Percentiles rank a stretch among this genome's conserved stretches.
Evolutionary conservation across 2,329 filamentous ascomycete species (phyloP).

Genomic region (Colletotrichum chlorophyti): DNA sequence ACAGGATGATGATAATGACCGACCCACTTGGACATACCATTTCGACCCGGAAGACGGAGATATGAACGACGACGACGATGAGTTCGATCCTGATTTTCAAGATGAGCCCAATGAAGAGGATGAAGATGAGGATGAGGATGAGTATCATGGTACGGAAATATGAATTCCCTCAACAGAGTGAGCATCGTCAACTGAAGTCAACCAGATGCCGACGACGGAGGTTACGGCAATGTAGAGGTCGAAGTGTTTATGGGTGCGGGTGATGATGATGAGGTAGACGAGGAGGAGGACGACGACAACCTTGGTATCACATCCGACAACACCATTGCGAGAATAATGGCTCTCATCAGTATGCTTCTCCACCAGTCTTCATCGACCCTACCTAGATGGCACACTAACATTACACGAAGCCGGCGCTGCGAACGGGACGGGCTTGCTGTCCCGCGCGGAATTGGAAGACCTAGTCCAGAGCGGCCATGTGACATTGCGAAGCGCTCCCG

Average conservation of each 20-base stretch:
- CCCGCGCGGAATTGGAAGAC: constrained; percentile 45
- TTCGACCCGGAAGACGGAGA: constrained; percentile 32
- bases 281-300: constrained; percentile 33
- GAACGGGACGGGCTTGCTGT: constrained; percentile 39
- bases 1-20: neutral
- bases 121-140: constrained; percentile 30
- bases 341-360: constrained; percentile 4
- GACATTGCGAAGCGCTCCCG: constrained; percentile 43
- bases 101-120: constrained; percentile 36
- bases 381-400: constrained; percentile 37
- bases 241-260: constrained; percentile 24
- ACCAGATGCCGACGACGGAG: constrained; percentile 36
- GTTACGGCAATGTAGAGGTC: constrained; percentile 29
- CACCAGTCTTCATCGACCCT: constrained; percentile 16
- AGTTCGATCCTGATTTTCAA: constrained; percentile 34
- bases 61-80: constrained; percentile 43
- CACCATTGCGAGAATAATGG: constrained; percentile 2
- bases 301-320: constrained; percentile 22
- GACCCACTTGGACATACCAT: constrained; percentile 1
- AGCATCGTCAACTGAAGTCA: too few species aligned
- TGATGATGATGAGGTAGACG: constrained; percentile 26
- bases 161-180: too few species aligned
- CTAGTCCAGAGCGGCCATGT: constrained; percentile 46
- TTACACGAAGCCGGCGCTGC: constrained; percentile 34
- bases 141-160: constrained; percentile 26